Evolutionary conservation across 2,329 filamentous ascomycete species (phyloP).

Genomic region (Trichothecium sympodiale): DNA sequence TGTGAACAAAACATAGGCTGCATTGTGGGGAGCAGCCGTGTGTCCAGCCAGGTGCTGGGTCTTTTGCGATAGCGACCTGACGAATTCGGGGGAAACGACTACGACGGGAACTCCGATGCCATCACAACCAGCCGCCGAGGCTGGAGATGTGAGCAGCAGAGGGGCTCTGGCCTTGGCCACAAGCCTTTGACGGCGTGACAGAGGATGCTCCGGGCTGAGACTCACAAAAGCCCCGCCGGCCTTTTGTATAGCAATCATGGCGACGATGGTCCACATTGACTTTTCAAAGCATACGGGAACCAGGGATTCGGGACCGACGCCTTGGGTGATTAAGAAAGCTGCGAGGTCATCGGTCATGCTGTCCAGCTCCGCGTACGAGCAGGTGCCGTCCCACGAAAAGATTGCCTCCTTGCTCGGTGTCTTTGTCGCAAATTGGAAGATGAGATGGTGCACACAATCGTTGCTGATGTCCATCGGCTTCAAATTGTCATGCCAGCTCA

Average conservation of each 20-base stretch:
- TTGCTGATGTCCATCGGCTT: no score
- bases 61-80: neutral
- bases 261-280: slow-evolving; percentile 12
- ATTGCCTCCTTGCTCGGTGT: neutral
- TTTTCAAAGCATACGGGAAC: slow-evolving; percentile 15
- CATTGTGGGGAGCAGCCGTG: slow-evolving; percentile 2
- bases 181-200: slow-evolving; percentile 1
- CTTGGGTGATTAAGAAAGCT: neutral
- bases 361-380: neutral
- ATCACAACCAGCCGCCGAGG: no score
- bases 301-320: neutral
- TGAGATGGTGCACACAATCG: neutral
- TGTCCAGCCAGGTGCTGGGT: slow-evolving; percentile 3
- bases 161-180: no score
- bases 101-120: no score
- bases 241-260: slow-evolving; percentile 16
- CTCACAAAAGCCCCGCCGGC: slow-evolving; percentile 16
- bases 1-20: slow-evolving; percentile 6
- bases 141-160: no score
- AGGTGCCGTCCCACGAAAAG: neutral
- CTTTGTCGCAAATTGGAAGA: slow-evolving; percentile 18
- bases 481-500: no score
- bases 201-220: slow-evolving; percentile 12
- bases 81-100: no score
- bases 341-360: neutral